Conservation (phyloP, 1,284 basidiomycete species). For the Ceratobasidium sp. region DNA sequence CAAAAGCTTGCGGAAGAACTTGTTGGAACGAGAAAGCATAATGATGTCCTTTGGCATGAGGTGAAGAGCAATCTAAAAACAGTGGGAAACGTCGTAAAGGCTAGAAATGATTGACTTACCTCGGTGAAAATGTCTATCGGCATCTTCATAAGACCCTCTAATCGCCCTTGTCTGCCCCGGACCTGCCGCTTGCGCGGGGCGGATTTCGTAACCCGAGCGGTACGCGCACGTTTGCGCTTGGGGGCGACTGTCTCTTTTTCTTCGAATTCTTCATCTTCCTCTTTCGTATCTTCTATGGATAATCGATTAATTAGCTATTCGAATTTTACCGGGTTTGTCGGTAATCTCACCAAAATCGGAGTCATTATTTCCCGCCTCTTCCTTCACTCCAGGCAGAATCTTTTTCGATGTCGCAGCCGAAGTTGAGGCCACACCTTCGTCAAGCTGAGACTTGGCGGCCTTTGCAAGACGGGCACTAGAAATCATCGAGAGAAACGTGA, state of each 20-base stretch:
- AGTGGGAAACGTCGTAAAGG: neutral
- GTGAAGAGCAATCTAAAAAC: constrained; percentile 51
- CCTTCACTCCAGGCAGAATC: neutral
- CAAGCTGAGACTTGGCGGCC: too few relatives aligned
- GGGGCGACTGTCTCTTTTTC: neutral
- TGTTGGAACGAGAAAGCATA: constrained; percentile 52
- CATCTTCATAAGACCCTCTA: constrained; percentile 53
- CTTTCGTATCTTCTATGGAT: neutral
- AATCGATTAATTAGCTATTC: neutral
- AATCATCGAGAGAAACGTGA: too few relatives aligned
- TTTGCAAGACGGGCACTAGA: too few relatives aligned
- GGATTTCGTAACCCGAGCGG: neutral
- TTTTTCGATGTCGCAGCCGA: too few relatives aligned
- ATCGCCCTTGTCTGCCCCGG: constrained; percentile 45
- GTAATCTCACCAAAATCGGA: constrained; percentile 10
- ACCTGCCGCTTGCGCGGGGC: constrained; percentile 28
- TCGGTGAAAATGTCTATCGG: constrained; percentile 55
- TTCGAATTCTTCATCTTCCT: constrained; percentile 10
- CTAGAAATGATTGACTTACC: constrained; percentile 47
- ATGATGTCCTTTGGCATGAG: constrained; percentile 54
- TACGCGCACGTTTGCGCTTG: constrained; percentile 1
- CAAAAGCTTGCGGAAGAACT: constrained; percentile 50
- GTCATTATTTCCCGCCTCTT: neutral
- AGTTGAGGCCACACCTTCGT: too few relatives aligned
- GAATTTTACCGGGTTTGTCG: neutral